Percentiles rank a stretch among this genome's conserved stretches.
These are phyloP conservation scores for Xylaria hypoxylon DNA, from an alignment of 2,329 filamentous ascomycete genomes.

Conservation along the genomic window DNA sequence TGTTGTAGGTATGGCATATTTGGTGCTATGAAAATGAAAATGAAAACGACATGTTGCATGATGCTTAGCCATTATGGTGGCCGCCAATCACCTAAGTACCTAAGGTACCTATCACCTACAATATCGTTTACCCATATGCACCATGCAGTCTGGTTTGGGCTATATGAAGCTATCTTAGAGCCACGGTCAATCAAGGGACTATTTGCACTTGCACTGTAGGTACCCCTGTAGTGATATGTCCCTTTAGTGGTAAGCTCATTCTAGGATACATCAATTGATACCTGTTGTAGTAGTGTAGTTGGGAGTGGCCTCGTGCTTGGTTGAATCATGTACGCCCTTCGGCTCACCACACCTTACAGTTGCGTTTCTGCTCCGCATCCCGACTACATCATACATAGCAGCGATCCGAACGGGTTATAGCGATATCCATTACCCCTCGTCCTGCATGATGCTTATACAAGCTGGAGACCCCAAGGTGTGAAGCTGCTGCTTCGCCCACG, in stretches of 20 bases:
- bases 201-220: background rate
- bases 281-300: background rate
- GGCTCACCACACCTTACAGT: constrained; percentile 1
- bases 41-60: background rate
- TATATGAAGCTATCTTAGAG: background rate
- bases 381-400: background rate
- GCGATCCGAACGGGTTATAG: background rate
- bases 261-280: constrained; percentile 3
- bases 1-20: background rate
- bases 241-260: background rate
- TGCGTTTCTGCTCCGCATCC: constrained; percentile 35
- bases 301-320: background rate
- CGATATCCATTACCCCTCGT: constrained; percentile 27
- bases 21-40: background rate
- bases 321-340: constrained; percentile 25
- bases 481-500: constrained; percentile 3
- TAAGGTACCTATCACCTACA: background rate
- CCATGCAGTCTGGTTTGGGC: background rate
- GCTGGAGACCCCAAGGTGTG: background rate
- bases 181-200: background rate
- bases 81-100: background rate
- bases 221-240: too few relatives aligned
- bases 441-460: constrained; percentile 3
- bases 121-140: background rate
- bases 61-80: background rate